Evolutionary conservation across 2,329 filamentous ascomycete species (phyloP), one percentile per base, ranked within the genome.

Genomic region (Plenodomus biglobosus): DNA sequence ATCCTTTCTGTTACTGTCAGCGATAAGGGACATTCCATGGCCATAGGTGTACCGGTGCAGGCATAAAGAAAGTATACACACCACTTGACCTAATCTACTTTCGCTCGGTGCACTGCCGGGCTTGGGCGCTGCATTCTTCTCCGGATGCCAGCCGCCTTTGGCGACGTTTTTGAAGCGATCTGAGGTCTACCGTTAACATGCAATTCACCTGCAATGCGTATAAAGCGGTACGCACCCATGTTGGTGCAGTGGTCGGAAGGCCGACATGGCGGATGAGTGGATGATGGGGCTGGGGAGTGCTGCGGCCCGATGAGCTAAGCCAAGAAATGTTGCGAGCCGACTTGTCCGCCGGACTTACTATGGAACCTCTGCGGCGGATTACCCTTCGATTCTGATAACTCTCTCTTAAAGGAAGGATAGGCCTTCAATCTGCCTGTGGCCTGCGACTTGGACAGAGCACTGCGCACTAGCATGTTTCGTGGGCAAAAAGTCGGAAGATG

Each of bases 71-170:
- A 32, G 50, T 80, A 71, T 79, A 77, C 75, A 77, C 80, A 68
- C 80, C 78, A 63, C 80, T 42, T 75, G 53, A 76, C 82, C 59
- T 11, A 62, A 40, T 68, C 79, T 80, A 64, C 81, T 81, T 47
- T 83, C 79, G 24, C 66, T 45, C 55, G 71, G 30, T 64, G 64
- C 56, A 15, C 27, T 11, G 4, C 51, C 49, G 8, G 38, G 19
- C 27, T 38, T 49, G 17, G 40, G 46, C 11, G 46, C 52, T n/a
- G 53, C 50, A 19, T 42, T 51, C 38, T 52, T 56, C 24, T 70
- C 64, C 1, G 77, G 76, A 54, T 79, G 74, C 77, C 77, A 79
- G 35, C 78, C 77, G 17, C 71, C 70, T 61, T 80, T 80, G 37
- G 71, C 69, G 19, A 78, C 59, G 35, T 70, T 64, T 53, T 65